These are phyloP conservation scores for Cercospora berteroae DNA, from an alignment of 2,329 filamentous ascomycete species.

Conservation along the genomic window DNA sequence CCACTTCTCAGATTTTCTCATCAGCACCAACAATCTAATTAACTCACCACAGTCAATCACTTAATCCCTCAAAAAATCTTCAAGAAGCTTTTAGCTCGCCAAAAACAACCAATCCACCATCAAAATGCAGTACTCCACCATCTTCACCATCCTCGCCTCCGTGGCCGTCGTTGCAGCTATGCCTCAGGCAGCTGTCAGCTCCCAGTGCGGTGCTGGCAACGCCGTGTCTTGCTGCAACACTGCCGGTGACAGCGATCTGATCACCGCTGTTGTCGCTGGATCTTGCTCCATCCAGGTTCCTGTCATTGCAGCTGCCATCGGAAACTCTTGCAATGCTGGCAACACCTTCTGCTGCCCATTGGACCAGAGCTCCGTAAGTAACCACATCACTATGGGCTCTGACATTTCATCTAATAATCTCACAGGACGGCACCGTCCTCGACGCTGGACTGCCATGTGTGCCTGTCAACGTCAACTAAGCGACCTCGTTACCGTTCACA, in stretches of 20 bases:
- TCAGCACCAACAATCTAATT: slow-evolving; percentile 20
- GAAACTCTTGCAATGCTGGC: slow-evolving; percentile 16
- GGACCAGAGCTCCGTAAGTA: slow-evolving; percentile 14
- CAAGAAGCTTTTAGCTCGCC: slow-evolving; percentile 12
- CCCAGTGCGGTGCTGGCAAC: slow-evolving; percentile 2
- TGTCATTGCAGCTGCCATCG: slow-evolving; percentile 1
- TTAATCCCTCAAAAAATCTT: slow-evolving; percentile 12
- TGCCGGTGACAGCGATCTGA: slow-evolving; percentile 4
- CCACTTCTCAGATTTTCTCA: slow-evolving; percentile 6
- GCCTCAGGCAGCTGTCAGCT: not conserved
- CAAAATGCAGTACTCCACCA: slow-evolving; percentile 26
- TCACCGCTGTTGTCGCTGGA: slow-evolving; percentile 20
- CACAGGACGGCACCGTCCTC: not conserved
- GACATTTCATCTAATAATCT: not conserved
- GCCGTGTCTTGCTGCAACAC: slow-evolving; percentile 21
- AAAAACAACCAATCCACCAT: slow-evolving; percentile 10
- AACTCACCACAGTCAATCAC: slow-evolving; percentile 16
- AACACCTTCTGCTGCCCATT: slow-evolving; percentile 25
- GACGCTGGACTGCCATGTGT: slow-evolving; percentile 3
- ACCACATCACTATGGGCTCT: not conserved
- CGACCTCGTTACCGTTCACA: not conserved
- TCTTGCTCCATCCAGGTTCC: slow-evolving; percentile 15
- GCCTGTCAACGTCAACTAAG: slow-evolving; percentile 1
- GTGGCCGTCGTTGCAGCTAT: slow-evolving; percentile 15
- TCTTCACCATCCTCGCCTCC: slow-evolving; percentile 22